Evolutionary conservation across 2,329 filamentous ascomycete genomes (phyloP), one percentile per base, ranked within the genome.

Genomic region (Colletotrichum sp.): DNA sequence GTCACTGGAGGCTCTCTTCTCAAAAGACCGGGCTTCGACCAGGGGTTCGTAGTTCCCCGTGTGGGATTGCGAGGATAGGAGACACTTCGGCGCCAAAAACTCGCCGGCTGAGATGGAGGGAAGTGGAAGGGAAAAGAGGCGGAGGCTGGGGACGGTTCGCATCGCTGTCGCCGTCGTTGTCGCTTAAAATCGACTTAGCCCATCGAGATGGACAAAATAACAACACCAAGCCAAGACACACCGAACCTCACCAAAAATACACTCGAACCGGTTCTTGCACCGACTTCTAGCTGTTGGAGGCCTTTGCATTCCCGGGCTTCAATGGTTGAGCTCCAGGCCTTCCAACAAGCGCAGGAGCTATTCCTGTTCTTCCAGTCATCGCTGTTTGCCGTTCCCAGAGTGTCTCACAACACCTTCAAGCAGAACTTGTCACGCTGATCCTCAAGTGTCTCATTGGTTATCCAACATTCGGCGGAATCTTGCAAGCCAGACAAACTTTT

Each of bases 161-260:
- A 16, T 31, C 36, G 36, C 24, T 33, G 16, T 34, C 16, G 51
- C 47, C 34, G 43, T 54, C 29, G 36, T 47, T 47, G 38, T 43
- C 38, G 38, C 29, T 54, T 33, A 57, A 64, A 57, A 24, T 47
- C n/a, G 57, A 29, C 38, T 47, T 29, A 21, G 13, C 66, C 29
- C 31, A 70, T 72, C 70, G 18, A 64, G 70, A 64, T 70, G 21
- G 21, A 70, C 36, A 43, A 24, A 36, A 62, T 27, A 18, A 31
- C n/a, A 63, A 43, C 13, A 54, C 38, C 47, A 31, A 64, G 43
- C 27, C 55, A 63, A 69, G 47, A 43, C 15, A 69, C 36, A 36
- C 36, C 58, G 24, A 24, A 29, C 31, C 70, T 70, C 70, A 72
- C 66, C 70, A 64, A 70, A 72, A 72, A 36, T 47, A 51, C 11